Evolutionary conservation across 1,284 basidiomycete genomes (phyloP).

Genomic region (Cryptococcus sp.): DNA sequence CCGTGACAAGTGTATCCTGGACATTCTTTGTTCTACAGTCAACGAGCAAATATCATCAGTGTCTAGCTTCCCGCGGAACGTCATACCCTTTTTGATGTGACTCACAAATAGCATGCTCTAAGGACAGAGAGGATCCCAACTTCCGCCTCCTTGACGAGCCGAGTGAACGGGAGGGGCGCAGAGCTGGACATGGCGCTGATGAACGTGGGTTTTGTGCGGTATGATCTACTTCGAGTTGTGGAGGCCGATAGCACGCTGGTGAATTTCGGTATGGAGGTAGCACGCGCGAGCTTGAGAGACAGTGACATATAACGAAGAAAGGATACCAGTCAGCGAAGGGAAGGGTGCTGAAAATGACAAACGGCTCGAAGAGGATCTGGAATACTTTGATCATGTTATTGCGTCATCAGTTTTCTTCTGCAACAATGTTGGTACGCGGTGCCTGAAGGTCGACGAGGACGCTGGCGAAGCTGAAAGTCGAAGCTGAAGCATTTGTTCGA

Average conservation of each 20-base stretch:
- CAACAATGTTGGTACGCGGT: background rate
- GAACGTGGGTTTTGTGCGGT: background rate
- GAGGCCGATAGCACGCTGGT: too few species aligned
- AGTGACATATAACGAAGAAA: too few species aligned
- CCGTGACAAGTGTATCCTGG: conserved; percentile 82
- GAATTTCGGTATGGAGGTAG: too few species aligned
- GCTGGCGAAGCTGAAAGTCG: background rate
- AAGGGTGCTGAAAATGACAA: too few species aligned
- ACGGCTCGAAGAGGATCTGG: too few species aligned
- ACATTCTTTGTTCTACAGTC: conserved; percentile 71
- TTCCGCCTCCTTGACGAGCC: conserved; percentile 48
- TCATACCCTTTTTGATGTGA: too few species aligned
- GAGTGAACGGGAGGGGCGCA: conserved; percentile 40
- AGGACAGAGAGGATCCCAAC: conserved; percentile 88
- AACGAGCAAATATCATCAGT: background rate
- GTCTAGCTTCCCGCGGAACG: background rate
- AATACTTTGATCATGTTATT: background rate
- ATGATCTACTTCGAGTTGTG: too few species aligned
- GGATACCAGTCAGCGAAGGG: too few species aligned
- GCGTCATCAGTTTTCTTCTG: background rate
- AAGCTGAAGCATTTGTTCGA: background rate
- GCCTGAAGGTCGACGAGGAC: background rate
- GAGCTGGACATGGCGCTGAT: background rate
- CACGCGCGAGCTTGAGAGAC: too few species aligned
- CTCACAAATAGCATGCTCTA: conserved; percentile 67